Evolutionary conservation across 805 yeast genomes (phyloP).

Genomic region (Debaryomyces maramus): DNA sequence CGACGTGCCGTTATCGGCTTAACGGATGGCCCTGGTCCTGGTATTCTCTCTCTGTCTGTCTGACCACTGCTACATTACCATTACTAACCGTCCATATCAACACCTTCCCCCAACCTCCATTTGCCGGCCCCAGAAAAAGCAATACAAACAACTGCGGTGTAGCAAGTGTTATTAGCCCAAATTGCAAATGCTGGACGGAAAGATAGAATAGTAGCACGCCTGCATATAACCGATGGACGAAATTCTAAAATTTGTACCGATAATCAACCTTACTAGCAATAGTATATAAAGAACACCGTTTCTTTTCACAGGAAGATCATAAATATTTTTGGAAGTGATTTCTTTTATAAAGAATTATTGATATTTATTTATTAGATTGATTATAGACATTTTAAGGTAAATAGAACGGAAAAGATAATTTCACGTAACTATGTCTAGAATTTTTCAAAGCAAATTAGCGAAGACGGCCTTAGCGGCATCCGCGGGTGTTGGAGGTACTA

Average conservation of each 20-base stretch:
- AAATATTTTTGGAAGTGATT: neutral
- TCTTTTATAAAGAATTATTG: neutral
- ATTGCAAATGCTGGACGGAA: too few species aligned
- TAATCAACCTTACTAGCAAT: neutral
- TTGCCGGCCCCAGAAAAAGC: too few species aligned
- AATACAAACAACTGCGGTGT: neutral
- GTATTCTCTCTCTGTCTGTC: too few species aligned
- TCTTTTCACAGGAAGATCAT: neutral
- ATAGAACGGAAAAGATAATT: too few species aligned
- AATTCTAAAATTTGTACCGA: neutral
- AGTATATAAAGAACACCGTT: neutral
- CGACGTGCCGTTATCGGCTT: neutral
- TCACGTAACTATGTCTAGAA: conserved; percentile 15
- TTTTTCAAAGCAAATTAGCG: conserved; percentile 25
- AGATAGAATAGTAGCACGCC: too few species aligned
- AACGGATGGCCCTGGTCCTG: too few species aligned
- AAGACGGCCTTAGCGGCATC: conserved; percentile 32
- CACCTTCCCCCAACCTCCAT: too few species aligned
- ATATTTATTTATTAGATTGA: neutral
- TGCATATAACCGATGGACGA: neutral
- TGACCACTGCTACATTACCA: too few species aligned
- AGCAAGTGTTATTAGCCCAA: conserved; percentile 1
- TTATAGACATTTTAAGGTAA: too few species aligned
- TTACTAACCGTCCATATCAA: too few species aligned
- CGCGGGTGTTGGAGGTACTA: conserved; percentile 35